These are phyloP conservation scores for Fusarium nurragi DNA, from an alignment of 2,329 filamentous ascomycete genomes.

Conservation along the genomic window DNA sequence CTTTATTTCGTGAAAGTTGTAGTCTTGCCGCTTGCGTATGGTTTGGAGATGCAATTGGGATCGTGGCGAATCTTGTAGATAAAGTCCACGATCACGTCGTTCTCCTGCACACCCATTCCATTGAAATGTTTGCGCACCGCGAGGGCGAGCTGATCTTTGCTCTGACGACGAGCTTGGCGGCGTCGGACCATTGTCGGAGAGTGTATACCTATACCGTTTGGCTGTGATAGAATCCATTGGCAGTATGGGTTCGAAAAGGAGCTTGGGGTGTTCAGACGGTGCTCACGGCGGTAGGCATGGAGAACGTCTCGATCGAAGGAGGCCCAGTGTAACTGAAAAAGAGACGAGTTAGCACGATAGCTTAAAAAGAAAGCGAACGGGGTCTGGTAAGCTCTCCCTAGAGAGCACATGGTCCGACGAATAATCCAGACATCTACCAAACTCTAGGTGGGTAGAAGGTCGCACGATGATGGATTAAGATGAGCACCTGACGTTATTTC, in stretches of 20 bases:
- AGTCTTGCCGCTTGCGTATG: slow-evolving; percentile 14
- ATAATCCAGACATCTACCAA: background rate
- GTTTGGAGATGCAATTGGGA: slow-evolving; percentile 43
- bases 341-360: slow-evolving; percentile 17
- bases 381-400: background rate
- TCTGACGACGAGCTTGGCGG: slow-evolving; percentile 71
- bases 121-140: slow-evolving; percentile 87
- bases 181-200: slow-evolving; percentile 80
- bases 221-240: slow-evolving; percentile 68
- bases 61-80: slow-evolving; percentile 70
- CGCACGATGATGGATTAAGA: background rate
- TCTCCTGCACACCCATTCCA: slow-evolving; percentile 79
- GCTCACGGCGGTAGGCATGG: slow-evolving; percentile 78
- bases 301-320: slow-evolving; percentile 74
- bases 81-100: slow-evolving; percentile 83
- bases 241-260: slow-evolving; percentile 73
- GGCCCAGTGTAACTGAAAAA: slow-evolving; percentile 68
- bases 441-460: background rate
- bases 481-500: background rate
- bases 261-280: slow-evolving; percentile 75
- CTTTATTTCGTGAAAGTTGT: slow-evolving; percentile 26
- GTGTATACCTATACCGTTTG: slow-evolving; percentile 72
- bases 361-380: background rate
- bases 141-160: slow-evolving; percentile 76
- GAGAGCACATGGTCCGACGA: background rate